Percentiles rank a stretch among this genome's conserved stretches.
Conservation (phyloP, 2,329 filamentous ascomycete species). For the Sordariomycetes sp. region DNA sequence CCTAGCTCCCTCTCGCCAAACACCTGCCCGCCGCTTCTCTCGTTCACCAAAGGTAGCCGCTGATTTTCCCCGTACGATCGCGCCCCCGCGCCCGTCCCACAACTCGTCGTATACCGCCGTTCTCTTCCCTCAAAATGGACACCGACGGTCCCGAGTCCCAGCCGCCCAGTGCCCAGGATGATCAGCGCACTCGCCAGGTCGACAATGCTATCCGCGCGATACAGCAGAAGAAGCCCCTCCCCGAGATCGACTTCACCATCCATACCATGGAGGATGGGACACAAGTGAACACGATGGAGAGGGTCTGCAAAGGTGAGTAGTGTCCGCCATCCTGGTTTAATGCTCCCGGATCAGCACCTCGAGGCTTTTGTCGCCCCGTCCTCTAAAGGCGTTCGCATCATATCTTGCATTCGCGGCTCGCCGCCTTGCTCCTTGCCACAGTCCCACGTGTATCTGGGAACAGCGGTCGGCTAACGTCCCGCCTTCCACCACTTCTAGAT, state of each 20-base stretch:
- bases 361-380: neutral
- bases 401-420: neutral
- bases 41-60: neutral
- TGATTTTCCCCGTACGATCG: neutral
- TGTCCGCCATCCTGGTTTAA: neutral
- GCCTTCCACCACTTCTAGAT: constrained; percentile 43
- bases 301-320: constrained; percentile 88
- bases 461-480: constrained; percentile 9
- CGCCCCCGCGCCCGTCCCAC: neutral
- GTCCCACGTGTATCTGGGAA: neutral
- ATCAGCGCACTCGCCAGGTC: constrained; percentile 51
- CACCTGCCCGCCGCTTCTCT: neutral
- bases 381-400: neutral
- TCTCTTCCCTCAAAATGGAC: constrained; percentile 29
- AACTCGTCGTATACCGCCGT: neutral
- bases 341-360: neutral
- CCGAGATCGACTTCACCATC: constrained; percentile 97
- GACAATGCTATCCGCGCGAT: constrained; percentile 90
- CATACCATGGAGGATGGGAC: constrained; percentile 97
- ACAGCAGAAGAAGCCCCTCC: constrained; percentile 85
- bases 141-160: constrained; percentile 23
- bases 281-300: constrained; percentile 89
- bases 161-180: constrained; percentile 25
- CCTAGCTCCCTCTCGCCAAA: neutral
- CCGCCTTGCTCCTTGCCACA: neutral